These are phyloP conservation scores for Penicillium maclennaniae DNA, from an alignment of 495 filamentous ascomycete genomes.

Conservation along the genomic window DNA sequence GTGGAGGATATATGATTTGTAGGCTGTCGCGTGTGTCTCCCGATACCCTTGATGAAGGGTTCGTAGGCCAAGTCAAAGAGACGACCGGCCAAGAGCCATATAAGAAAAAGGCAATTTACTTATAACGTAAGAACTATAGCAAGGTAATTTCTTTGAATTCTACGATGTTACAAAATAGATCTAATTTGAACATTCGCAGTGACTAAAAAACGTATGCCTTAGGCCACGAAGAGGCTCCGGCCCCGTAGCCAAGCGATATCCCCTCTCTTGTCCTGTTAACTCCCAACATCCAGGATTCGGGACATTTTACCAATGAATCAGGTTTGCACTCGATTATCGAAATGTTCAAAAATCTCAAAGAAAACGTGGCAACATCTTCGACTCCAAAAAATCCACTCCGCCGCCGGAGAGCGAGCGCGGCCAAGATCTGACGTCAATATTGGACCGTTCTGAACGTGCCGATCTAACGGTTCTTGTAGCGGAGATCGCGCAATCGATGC, in stretches of 20 bases:
- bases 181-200: not conserved
- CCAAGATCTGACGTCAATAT: constrained; percentile 47
- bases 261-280: constrained; percentile 1
- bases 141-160: too few species aligned
- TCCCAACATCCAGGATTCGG: not conserved
- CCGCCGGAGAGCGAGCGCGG: constrained; percentile 25
- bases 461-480: constrained; percentile 48
- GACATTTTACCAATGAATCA: not conserved
- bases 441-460: constrained; percentile 46
- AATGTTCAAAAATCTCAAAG: constrained; percentile 43
- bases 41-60: too few species aligned
- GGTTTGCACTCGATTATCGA: not conserved
- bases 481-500: constrained; percentile 43
- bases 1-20: too few species aligned
- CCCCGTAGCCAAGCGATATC: not conserved
- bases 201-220: constrained; percentile 1
- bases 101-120: not conserved
- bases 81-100: too few species aligned
- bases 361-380: constrained; percentile 33
- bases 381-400: constrained; percentile 25
- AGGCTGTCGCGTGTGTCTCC: too few species aligned
- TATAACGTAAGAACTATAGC: too few species aligned
- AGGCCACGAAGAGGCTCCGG: constrained; percentile 2
- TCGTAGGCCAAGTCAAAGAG: too few species aligned
- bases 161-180: not conserved